These are phyloP conservation scores for Moricandia moricandioides DNA, from an alignment of 345 rosid genomes.

Conservation along the genomic window DNA sequence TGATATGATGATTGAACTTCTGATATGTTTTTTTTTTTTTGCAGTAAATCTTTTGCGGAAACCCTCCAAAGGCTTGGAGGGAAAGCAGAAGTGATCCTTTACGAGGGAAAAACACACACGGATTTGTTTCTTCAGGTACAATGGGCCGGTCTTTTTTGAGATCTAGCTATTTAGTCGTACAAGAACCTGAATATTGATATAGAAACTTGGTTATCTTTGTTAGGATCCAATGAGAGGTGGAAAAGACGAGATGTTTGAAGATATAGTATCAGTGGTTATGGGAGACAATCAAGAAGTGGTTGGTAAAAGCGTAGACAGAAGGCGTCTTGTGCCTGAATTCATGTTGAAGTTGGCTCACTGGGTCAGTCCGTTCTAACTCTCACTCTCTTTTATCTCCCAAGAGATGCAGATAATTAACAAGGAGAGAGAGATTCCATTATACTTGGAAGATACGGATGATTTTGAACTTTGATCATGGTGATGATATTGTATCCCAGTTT, in stretches of 20 bases:
- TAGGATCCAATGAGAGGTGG: conserved; percentile 99
- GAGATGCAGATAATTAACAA: conserved; percentile 15
- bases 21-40: conserved; percentile 12
- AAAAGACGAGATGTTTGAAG: conserved; percentile 80
- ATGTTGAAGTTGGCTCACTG: conserved; percentile 78
- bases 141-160: background rate
- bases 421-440: background rate
- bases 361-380: conserved; percentile 80
- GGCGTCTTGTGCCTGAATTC: conserved; percentile 89
- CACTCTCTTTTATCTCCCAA: conserved; percentile 3
- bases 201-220: conserved; percentile 1
- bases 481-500: background rate
- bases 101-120: conserved; percentile 91
- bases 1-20: conserved; percentile 6
- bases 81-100: conserved; percentile 65
- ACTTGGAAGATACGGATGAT: conserved; percentile 5
- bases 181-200: conserved; percentile 8
- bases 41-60: conserved; percentile 75
- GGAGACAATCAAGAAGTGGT: conserved; percentile 53
- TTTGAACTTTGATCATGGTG: conserved; percentile 15
- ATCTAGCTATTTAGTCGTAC: no score
- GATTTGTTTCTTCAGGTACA: conserved; percentile 94
- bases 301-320: conserved; percentile 57
- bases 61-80: conserved; percentile 72
- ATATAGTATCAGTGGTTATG: conserved; percentile 58